These are phyloP conservation scores for Aspergillaceae sp. DNA, from an alignment of 2,329 filamentous ascomycete species.

Conservation along the genomic window DNA sequence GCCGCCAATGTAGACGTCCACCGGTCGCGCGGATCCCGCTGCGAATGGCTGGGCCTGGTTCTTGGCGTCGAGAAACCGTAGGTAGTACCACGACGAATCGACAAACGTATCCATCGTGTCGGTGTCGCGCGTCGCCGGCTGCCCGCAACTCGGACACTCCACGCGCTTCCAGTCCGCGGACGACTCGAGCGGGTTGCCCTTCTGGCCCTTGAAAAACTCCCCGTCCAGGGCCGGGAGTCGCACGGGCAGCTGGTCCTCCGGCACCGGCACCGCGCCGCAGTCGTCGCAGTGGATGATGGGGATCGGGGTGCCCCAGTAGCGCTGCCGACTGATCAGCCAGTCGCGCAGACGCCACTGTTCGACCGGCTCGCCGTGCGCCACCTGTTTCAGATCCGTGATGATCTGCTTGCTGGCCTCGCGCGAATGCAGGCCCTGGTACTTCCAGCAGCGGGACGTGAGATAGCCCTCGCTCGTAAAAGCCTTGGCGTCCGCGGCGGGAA, in stretches of 20 bases:
- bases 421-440: slow-evolving; percentile 57
- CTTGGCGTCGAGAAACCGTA: slow-evolving; percentile 65
- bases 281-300: slow-evolving; percentile 72
- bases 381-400: slow-evolving; percentile 42
- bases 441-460: slow-evolving; percentile 58
- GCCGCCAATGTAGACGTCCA: slow-evolving; percentile 82
- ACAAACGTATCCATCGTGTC: slow-evolving; percentile 97
- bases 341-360: slow-evolving; percentile 76
- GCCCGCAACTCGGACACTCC: slow-evolving; percentile 61
- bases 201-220: slow-evolving; percentile 59
- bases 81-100: slow-evolving; percentile 89
- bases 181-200: slow-evolving; percentile 68
- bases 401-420: slow-evolving; percentile 54
- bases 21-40: slow-evolving; percentile 53
- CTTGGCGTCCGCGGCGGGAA: slow-evolving; percentile 34
- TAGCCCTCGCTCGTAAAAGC: slow-evolving; percentile 59
- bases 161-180: slow-evolving; percentile 67
- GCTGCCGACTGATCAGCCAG: slow-evolving; percentile 85
- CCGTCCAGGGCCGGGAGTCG: slow-evolving; percentile 59
- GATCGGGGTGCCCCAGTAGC: slow-evolving; percentile 87
- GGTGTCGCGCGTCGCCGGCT: slow-evolving; percentile 68
- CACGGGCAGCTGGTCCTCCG: slow-evolving; percentile 67
- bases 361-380: slow-evolving; percentile 51
- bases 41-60: slow-evolving; percentile 57
- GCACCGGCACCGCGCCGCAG: slow-evolving; percentile 74